Percentiles rank a stretch among this genome's conserved stretches.
phyloP scores from a whole-genome alignment of 75 land plant genomes.

The Azolla pinnata region DNA sequence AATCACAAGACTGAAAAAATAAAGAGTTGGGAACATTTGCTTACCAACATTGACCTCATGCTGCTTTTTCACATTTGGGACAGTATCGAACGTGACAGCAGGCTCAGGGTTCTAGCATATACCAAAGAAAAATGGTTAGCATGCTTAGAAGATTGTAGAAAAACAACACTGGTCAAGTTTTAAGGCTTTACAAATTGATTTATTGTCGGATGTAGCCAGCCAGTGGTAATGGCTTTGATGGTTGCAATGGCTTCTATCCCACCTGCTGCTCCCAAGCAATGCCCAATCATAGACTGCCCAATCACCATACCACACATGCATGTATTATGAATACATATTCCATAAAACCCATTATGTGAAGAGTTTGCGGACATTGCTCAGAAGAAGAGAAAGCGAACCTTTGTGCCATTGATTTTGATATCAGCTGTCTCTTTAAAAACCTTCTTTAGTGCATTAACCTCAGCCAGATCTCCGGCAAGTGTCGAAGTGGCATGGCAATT shows the following conservation, averaged over 20 bases:
- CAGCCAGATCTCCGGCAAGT: conserved; percentile 42
- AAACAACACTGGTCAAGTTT: background rate
- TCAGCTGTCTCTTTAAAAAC: conserved; percentile 42
- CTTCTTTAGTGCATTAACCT: conserved; percentile 45
- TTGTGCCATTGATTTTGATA: conserved; percentile 48
- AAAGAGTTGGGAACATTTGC: conserved; percentile 1
- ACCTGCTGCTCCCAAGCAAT: conserved; percentile 50
- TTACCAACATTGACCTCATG: conserved; percentile 52
- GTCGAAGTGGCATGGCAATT: conserved; percentile 59
- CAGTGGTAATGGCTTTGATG: conserved; percentile 49
- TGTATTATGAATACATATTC: background rate
- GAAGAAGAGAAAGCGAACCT: conserved; percentile 12
- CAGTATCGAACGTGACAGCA: conserved; percentile 43
- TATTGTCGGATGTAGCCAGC: conserved; percentile 51
- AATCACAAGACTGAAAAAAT: no score
- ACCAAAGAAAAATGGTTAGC: background rate
- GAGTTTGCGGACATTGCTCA: background rate
- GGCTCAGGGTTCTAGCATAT: conserved; percentile 39
- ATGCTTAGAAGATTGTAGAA: background rate
- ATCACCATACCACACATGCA: background rate
- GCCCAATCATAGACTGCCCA: conserved; percentile 53
- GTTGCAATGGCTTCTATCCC: conserved; percentile 50
- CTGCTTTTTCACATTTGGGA: conserved; percentile 44
- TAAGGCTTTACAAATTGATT: conserved; percentile 33
- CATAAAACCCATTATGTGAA: background rate